Percentiles rank a stretch among this genome's conserved stretches.
Evolutionary conservation across 1,284 basidiomycete genomes (phyloP).

Genomic region (Tetrapyrgos nigripes): DNA sequence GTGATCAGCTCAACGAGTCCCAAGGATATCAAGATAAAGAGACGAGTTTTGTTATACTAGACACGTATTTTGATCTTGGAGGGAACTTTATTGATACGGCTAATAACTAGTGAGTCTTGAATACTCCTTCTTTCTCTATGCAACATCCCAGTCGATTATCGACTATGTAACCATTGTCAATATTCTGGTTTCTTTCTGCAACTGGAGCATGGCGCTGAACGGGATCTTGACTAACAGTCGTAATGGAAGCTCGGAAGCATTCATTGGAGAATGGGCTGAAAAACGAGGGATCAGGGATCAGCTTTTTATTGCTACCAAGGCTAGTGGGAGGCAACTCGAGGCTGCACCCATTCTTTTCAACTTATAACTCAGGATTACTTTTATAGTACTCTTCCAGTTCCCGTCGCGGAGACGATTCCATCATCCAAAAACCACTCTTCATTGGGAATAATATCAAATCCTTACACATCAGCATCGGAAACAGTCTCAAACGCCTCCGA

Average conservation of each 20-base stretch:
- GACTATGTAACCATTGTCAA: neutral
- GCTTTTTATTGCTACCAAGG: conserved; percentile 51
- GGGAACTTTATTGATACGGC: conserved; percentile 40
- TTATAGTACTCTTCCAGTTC: conserved; percentile 34
- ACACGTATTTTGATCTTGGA: conserved; percentile 10
- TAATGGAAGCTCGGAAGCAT: conserved; percentile 41
- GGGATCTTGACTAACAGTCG: conserved; percentile 28
- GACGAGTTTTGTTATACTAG: conserved; percentile 7
- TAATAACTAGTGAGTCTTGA: conserved; percentile 41
- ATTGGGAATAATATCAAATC: conserved; percentile 42
- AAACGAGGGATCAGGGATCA: conserved; percentile 45
- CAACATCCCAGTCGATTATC: no score
- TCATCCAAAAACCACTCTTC: conserved; percentile 35
- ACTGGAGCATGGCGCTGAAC: neutral
- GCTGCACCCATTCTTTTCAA: conserved; percentile 24
- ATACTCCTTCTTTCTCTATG: neutral
- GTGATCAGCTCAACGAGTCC: conserved; percentile 40
- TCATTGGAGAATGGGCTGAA: conserved; percentile 33
- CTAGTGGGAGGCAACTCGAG: conserved; percentile 22
- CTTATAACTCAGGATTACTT: neutral
- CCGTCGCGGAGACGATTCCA: conserved; percentile 22
- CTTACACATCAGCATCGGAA: conserved; percentile 36
- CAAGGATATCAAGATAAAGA: conserved; percentile 32
- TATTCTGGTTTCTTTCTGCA: no score
- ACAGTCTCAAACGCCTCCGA: conserved; percentile 46